Conservation (phyloP, 345 rosid genomes). For the Anastatica hierochuntica region DNA sequence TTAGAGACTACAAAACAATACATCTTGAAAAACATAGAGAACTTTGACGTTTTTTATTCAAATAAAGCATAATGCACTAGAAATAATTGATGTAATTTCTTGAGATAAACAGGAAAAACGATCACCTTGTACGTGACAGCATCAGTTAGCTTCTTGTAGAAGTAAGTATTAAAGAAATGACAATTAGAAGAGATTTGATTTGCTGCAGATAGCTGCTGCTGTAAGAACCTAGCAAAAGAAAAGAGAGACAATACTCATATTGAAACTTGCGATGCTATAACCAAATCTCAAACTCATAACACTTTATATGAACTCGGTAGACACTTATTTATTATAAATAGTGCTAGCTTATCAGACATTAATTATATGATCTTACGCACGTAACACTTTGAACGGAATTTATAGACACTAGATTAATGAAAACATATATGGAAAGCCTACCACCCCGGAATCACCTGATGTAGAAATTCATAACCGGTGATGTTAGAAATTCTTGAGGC, state of each 20-base stretch:
- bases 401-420: no score
- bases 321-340: neutral
- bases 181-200: constrained; percentile 39
- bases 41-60: no score
- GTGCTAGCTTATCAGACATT: no score
- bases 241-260: no score
- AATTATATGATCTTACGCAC: no score
- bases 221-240: constrained; percentile 45
- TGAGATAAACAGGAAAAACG: constrained; percentile 8
- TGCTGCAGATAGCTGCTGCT: constrained; percentile 41
- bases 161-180: constrained; percentile 79
- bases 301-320: neutral
- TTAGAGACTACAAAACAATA: no score
- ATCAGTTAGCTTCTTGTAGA: constrained; percentile 78
- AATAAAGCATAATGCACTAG: no score
- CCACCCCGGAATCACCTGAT: constrained; percentile 39
- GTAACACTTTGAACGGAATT: no score
- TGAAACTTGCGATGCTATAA: no score
- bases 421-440: neutral
- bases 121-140: constrained; percentile 64
- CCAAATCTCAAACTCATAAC: neutral
- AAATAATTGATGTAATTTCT: no score
- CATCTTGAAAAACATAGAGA: no score
- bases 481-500: constrained; percentile 55
- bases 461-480: constrained; percentile 82